Percentiles rank a stretch among this genome's conserved stretches.
phyloP scores from a whole-genome alignment of 371 early-diverging fungal genomes.

The Blastocladiella emersonii region DNA sequence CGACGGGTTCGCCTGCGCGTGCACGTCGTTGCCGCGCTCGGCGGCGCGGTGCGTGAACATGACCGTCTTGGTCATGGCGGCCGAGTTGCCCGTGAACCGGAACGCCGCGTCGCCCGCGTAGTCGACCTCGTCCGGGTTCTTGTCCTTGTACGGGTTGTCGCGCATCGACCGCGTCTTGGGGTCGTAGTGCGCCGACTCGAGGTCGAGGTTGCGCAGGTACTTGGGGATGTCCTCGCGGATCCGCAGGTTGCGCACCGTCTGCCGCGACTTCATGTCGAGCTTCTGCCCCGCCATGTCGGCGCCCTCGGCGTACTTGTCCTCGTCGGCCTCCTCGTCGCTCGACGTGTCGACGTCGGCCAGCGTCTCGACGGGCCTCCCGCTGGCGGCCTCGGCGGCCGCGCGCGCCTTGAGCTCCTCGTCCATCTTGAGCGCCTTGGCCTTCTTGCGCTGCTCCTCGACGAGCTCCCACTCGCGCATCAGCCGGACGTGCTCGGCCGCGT shows the following conservation, averaged over 20 bases:
- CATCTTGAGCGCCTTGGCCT: slow-evolving; percentile 61
- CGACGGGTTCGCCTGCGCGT: slow-evolving; percentile 89
- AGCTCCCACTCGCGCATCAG: slow-evolving; percentile 68
- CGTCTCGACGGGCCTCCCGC: not conserved
- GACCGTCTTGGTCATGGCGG: slow-evolving; percentile 66
- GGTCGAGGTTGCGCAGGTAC: slow-evolving; percentile 84
- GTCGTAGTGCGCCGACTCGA: slow-evolving; percentile 93
- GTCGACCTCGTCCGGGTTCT: slow-evolving; percentile 17
- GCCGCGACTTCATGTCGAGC: slow-evolving; percentile 76
- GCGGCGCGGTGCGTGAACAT: slow-evolving; percentile 86
- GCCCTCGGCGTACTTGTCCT: slow-evolving; percentile 80
- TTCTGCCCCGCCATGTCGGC: slow-evolving; percentile 84
- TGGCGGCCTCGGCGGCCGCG: not conserved
- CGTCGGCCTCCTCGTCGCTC: slow-evolving; percentile 44
- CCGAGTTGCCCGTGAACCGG: slow-evolving; percentile 69
- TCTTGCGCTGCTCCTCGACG: slow-evolving; percentile 72
- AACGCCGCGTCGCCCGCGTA: slow-evolving; percentile 89
- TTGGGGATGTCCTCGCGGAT: slow-evolving; percentile 98
- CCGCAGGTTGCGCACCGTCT: slow-evolving; percentile 88
- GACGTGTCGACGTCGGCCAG: slow-evolving; percentile 9
- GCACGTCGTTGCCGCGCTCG: slow-evolving; percentile 68
- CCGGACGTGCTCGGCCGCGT: slow-evolving; percentile 62
- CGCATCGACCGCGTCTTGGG: slow-evolving; percentile 97
- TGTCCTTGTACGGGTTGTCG: slow-evolving; percentile 73
- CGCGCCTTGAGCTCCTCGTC: slow-evolving; percentile 22